Evolutionary conservation across 2,329 filamentous ascomycete genomes (phyloP), one percentile per base, ranked within the genome.

Genomic region (Dryadomyces sulphureus): DNA sequence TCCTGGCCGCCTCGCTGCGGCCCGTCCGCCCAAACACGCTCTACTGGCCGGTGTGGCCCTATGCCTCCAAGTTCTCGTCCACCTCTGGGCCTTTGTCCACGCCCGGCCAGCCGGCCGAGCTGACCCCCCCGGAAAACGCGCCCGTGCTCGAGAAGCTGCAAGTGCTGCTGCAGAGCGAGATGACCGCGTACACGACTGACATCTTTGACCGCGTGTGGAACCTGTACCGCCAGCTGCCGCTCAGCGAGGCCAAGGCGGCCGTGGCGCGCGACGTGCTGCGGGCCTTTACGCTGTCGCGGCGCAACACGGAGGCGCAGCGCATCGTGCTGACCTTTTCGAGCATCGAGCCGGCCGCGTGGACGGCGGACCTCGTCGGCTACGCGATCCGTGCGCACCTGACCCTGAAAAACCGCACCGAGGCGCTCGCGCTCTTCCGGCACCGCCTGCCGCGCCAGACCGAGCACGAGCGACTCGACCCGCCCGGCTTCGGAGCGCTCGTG

Each of bases 401-500:
- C 19, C 56, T 67, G 5, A 60, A 64, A 14, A 62, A 70, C 25
- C 45, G 57, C 5, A 16, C 54, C 3, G 54, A 56, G 11, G 72
- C 72, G 0, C 50, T 70, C 16, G 52, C 59, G 2, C 53, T 65
- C 19, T 70, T 70, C 51, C 59, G 57, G 35, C 54, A 49, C 3
- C 67, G 65, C 4, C 49, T 73, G 9, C 49, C 60, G 5, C 48
- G 3, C 27, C 27, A 12, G 27, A 12, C 27, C 4, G 3, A 19
- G 24, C 2, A 41, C 2, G 51, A 17, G 54, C 25, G 5, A 21
- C 36, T 5, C 14, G 36, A 2, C 36, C 38, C 1, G 49, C 40
- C 62, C 7, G 68, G 66, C 2, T 53, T 75, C 7, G 68, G 72
- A 39, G 55, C 64, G 17, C 50, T 75, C 6, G 51, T 72, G 17